phyloP scores from a whole-genome alignment of 495 filamentous ascomycete species.

The Neurospora sp. region DNA sequence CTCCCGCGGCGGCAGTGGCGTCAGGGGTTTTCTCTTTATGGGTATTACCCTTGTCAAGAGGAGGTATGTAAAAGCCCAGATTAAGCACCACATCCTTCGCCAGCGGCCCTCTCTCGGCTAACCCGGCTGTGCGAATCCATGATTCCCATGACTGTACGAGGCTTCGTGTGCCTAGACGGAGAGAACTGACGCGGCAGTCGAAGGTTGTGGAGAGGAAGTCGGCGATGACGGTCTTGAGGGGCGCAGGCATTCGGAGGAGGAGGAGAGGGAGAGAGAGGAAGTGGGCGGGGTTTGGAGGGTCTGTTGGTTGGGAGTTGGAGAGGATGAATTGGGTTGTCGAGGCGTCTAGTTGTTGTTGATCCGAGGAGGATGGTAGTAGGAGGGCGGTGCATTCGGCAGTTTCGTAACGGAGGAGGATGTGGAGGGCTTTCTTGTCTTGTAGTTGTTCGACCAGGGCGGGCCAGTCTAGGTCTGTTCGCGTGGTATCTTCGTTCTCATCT shows the following conservation, averaged over 20 bases:
- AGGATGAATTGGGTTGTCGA: neutral
- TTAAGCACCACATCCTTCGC: conserved; percentile 31
- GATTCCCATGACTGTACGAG: conserved; percentile 28
- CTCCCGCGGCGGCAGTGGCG: neutral
- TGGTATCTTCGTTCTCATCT: neutral
- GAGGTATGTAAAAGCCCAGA: conserved; percentile 24
- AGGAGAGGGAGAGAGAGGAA: conserved; percentile 34
- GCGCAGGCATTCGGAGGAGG: conserved; percentile 34
- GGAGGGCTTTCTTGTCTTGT: conserved; percentile 14
- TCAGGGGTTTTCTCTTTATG: neutral
- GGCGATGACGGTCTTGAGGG: conserved; percentile 28
- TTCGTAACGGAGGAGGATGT: conserved; percentile 31
- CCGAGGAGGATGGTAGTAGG: conserved; percentile 20
- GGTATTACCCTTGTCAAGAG: no score
- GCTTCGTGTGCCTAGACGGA: conserved; percentile 33
- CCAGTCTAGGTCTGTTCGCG: neutral
- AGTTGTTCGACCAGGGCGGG: neutral
- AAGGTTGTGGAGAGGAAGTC: conserved; percentile 37
- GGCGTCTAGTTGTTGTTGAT: neutral
- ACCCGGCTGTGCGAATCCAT: conserved; percentile 13
- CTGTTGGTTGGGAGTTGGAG: neutral
- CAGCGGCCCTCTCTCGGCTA: neutral
- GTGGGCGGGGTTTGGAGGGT: neutral
- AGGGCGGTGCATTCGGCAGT: conserved; percentile 28
- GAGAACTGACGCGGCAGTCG: conserved; percentile 34